These are phyloP conservation scores for Bimuria novae-zelandiae DNA, from an alignment of 2,329 filamentous ascomycete species.

Conservation along the genomic window DNA sequence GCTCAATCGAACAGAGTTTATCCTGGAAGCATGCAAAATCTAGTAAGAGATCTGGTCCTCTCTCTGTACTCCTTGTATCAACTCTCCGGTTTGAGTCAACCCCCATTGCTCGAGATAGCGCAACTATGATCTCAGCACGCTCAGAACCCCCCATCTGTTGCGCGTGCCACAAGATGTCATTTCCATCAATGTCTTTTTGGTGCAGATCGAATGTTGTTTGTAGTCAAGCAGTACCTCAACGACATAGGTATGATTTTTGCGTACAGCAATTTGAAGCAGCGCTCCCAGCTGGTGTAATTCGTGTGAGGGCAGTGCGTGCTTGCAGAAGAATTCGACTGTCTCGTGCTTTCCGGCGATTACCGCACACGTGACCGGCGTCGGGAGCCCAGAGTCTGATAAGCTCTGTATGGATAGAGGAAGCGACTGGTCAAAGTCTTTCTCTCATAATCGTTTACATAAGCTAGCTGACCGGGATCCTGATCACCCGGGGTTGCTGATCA, in stretches of 20 bases:
- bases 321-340: not conserved
- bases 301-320: not conserved
- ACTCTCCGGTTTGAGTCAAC: not conserved
- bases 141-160: not conserved
- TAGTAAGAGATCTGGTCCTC: not conserved
- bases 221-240: not conserved
- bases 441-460: not conserved
- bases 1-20: too few species aligned
- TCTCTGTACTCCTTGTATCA: not conserved
- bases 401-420: not conserved
- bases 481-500: too few species aligned
- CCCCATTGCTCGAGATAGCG: not conserved
- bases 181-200: not conserved
- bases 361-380: not conserved
- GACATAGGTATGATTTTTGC: not conserved
- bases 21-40: not conserved
- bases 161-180: not conserved
- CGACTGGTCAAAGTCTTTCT: too few species aligned
- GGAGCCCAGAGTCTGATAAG: not conserved
- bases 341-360: not conserved
- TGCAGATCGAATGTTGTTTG: not conserved
- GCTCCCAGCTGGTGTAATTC: not conserved
- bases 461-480: too few species aligned
- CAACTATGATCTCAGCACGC: not conserved
- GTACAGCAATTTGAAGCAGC: not conserved